These are phyloP conservation scores for Postia placenta DNA, from an alignment of 768 basidiomycete genomes.

Conservation along the genomic window DNA sequence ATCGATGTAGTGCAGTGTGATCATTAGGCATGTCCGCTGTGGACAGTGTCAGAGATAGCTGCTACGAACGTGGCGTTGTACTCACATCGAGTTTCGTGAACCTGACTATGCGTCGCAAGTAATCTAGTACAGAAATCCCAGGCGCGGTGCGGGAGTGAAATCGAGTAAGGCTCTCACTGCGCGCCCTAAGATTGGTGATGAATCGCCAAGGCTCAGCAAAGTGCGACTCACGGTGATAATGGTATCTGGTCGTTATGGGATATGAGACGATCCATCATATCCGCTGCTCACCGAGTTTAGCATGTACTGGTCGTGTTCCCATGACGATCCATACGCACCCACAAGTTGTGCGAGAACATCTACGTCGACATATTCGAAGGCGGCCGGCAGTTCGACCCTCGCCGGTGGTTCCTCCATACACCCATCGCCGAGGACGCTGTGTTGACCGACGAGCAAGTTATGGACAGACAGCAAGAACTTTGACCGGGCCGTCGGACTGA, in stretches of 20 bases:
- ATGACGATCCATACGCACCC: constrained; percentile 59
- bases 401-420: constrained; percentile 78
- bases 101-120: constrained; percentile 87
- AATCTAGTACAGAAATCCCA: constrained; percentile 83
- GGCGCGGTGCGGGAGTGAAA: constrained; percentile 95
- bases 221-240: constrained; percentile 59
- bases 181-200: constrained; percentile 15
- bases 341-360: constrained; percentile 86
- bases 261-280: constrained; percentile 95
- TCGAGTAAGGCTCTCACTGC: constrained; percentile 83
- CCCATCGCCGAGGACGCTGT: constrained; percentile 55
- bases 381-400: constrained; percentile 74
- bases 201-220: constrained; percentile 18
- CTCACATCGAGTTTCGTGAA: constrained; percentile 93
- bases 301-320: no score
- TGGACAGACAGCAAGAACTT: constrained; percentile 1
- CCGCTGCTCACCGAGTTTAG: no score
- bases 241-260: constrained; percentile 95
- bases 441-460: constrained; percentile 10
- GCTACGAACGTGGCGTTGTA: background rate
- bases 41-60: constrained; percentile 2
- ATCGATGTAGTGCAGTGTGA: constrained; percentile 87
- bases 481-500: background rate
- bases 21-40: constrained; percentile 74
- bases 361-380: constrained; percentile 79